Evolutionary conservation across 2,329 filamentous ascomycete genomes (phyloP).

Genomic region (Alternaria solani): DNA sequence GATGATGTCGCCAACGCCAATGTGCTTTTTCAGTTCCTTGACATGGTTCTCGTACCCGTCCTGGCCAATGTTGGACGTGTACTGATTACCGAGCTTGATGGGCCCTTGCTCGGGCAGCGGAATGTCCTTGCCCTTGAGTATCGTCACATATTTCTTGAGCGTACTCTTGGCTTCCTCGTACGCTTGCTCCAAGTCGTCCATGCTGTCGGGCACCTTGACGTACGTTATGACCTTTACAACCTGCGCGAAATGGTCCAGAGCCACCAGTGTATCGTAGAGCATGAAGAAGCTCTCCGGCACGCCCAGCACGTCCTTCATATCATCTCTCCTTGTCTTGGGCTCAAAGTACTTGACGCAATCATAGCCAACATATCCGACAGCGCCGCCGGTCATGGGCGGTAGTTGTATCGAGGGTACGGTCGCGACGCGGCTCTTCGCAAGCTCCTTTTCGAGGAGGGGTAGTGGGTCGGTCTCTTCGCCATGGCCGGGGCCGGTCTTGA

Average conservation of each 20-base stretch:
- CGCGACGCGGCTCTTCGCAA: slow-evolving; percentile 80
- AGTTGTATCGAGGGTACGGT: slow-evolving; percentile 82
- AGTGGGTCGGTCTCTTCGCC: slow-evolving; percentile 85
- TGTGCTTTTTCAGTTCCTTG: slow-evolving; percentile 85
- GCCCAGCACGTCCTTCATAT: slow-evolving; percentile 85
- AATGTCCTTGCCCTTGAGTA: slow-evolving; percentile 76
- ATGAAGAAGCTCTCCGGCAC: slow-evolving; percentile 97
- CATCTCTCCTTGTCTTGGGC: slow-evolving; percentile 87
- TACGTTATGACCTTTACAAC: slow-evolving; percentile 94
- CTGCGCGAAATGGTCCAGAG: slow-evolving; percentile 94
- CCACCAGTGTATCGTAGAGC: slow-evolving; percentile 93
- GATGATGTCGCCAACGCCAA: slow-evolving; percentile 91
- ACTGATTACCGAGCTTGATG: slow-evolving; percentile 77
- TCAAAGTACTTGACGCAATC: slow-evolving; percentile 98
- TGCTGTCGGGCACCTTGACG: slow-evolving; percentile 68
- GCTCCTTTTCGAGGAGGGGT: slow-evolving; percentile 80
- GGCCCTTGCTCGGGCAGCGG: slow-evolving; percentile 79
- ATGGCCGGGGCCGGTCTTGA: slow-evolving; percentile 88
- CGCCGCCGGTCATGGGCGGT: slow-evolving; percentile 87
- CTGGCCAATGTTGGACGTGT: slow-evolving; percentile 90
- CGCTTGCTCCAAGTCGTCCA: slow-evolving; percentile 67
- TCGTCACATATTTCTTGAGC: slow-evolving; percentile 72
- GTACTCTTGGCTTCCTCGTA: slow-evolving; percentile 73
- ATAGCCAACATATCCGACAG: slow-evolving; percentile 96
- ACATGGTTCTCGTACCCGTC: slow-evolving; percentile 93